Percentiles rank a stretch among this genome's conserved stretches.
Evolutionary conservation across 345 rosid genomes (phyloP).

Genomic region (Salix koriyanagi): DNA sequence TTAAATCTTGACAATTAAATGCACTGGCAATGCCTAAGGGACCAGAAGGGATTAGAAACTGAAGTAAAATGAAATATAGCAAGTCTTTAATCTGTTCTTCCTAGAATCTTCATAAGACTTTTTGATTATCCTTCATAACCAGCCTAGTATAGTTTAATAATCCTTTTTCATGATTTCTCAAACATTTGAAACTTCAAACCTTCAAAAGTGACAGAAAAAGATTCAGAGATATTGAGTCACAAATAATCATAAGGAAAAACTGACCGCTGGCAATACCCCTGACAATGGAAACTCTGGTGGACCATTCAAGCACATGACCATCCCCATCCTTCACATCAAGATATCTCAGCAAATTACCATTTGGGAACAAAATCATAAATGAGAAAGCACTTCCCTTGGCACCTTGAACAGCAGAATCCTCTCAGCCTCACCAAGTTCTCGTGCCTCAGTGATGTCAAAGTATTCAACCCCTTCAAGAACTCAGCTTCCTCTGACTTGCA

Average conservation of each 20-base stretch:
- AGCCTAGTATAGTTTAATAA: background rate
- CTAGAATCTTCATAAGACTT: background rate
- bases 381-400: conserved; percentile 88
- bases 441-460: conserved; percentile 65
- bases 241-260: conserved; percentile 11
- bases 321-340: conserved; percentile 61
- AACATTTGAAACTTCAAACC: background rate
- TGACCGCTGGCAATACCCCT: conserved; percentile 85
- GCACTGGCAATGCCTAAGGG: background rate
- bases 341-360: conserved; percentile 69
- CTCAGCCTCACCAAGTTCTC: conserved; percentile 71
- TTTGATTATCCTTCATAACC: background rate
- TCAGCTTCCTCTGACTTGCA: conserved; percentile 81
- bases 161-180: background rate
- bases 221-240: background rate
- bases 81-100: no score
- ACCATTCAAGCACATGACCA: conserved; percentile 78
- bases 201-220: background rate
- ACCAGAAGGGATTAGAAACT: background rate
- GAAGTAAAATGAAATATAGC: background rate
- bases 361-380: conserved; percentile 74
- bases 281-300: conserved; percentile 68
- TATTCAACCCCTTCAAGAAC: conserved; percentile 72
- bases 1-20: background rate
- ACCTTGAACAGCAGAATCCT: conserved; percentile 92